phyloP scores from a whole-genome alignment of 345 rosid genomes.

The Draba incana region DNA sequence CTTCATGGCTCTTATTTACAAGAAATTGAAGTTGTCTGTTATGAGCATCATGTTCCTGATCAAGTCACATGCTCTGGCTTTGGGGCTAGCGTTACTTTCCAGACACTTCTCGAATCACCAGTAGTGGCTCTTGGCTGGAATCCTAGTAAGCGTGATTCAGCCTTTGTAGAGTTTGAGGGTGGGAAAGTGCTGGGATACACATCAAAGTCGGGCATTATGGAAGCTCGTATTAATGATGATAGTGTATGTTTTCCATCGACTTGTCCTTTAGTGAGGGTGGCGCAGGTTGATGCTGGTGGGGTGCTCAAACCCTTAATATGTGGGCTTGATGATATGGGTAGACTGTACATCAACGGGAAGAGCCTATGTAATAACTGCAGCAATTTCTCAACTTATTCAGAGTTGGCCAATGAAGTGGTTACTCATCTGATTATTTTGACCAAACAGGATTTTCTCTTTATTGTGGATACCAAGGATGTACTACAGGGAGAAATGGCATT shows the following conservation, averaged over 20 bases:
- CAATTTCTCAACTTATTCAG: conserved; percentile 87
- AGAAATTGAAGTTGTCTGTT: conserved; percentile 74
- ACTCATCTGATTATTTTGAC: conserved; percentile 86
- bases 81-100: conserved; percentile 57
- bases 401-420: conserved; percentile 60
- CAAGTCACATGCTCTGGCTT: conserved; percentile 73
- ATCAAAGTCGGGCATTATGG: conserved; percentile 51
- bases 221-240: conserved; percentile 47
- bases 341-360: conserved; percentile 68
- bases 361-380: conserved; percentile 79
- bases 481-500: conserved; percentile 58
- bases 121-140: conserved; percentile 63
- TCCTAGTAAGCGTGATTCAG: conserved; percentile 63
- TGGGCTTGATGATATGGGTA: conserved; percentile 88
- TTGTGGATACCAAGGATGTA: conserved; percentile 71
- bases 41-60: conserved; percentile 67
- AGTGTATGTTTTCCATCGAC: conserved; percentile 55
- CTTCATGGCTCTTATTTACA: conserved; percentile 61
- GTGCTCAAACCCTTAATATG: conserved; percentile 56
- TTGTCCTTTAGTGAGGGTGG: conserved; percentile 78
- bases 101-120: conserved; percentile 53
- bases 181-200: conserved; percentile 65
- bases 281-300: conserved; percentile 49
- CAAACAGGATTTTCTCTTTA: conserved; percentile 83
- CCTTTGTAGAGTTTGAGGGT: conserved; percentile 83